Conservation (phyloP, 306 rosid genomes). For the Corylus avellana region DNA sequence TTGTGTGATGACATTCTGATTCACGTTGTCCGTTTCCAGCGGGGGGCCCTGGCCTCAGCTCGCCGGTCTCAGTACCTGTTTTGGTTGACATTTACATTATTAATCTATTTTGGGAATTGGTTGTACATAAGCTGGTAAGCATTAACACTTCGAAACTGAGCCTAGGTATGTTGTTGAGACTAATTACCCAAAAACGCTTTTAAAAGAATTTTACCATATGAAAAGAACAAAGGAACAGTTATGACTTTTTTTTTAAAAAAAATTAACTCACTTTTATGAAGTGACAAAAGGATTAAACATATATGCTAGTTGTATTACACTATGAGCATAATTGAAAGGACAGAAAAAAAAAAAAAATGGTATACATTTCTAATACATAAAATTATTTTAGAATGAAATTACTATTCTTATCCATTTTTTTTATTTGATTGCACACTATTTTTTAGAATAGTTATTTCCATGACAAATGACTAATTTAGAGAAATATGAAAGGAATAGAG, state of each 20-base stretch:
- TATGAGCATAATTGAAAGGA: not conserved
- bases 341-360: not conserved
- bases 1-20: not conserved
- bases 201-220: no score
- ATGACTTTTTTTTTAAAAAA: not conserved
- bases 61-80: not conserved
- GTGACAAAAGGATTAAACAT: not conserved
- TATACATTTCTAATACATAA: no score
- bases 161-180: not conserved
- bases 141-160: slow-evolving; percentile 31
- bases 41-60: not conserved
- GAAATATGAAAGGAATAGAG: no score
- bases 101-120: not conserved
- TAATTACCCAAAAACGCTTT: not conserved
- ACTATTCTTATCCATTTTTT: no score
- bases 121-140: slow-evolving; percentile 53
- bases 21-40: slow-evolving; percentile 34
- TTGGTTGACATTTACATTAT: not conserved
- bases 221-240: not conserved
- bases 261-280: not conserved
- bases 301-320: not conserved
- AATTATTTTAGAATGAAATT: no score
- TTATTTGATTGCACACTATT: no score
- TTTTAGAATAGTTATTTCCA: no score
- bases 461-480: no score